A percentile compares a stretch with the other conserved stretches of the same genome.
Evolutionary conservation across 768 basidiomycete genomes (phyloP).

Genomic region (Tricholoma sp.): DNA sequence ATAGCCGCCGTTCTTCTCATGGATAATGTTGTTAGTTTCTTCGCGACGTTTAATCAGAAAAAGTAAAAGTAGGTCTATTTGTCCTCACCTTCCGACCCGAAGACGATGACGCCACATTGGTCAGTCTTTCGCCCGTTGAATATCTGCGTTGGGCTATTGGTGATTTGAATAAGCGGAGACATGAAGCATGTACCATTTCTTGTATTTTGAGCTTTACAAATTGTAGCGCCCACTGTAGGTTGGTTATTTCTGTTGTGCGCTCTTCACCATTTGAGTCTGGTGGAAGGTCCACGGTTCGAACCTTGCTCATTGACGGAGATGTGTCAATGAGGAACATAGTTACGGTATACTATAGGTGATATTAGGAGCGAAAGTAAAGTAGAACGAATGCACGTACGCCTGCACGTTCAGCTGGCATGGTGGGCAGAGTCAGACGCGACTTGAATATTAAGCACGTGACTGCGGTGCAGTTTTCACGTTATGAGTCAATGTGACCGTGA

Average conservation of each 20-base stretch:
- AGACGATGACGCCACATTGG: constrained; percentile 83
- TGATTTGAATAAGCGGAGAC: background rate
- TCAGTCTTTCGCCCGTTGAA: constrained; percentile 91
- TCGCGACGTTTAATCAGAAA: constrained; percentile 1
- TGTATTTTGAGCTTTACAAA: constrained; percentile 89
- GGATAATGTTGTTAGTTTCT: constrained; percentile 67
- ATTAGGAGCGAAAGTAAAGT: constrained; percentile 11
- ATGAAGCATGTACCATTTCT: constrained; percentile 65
- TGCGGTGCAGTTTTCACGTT: constrained; percentile 15
- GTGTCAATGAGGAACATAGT: constrained; percentile 89
- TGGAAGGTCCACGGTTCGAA: constrained; percentile 51
- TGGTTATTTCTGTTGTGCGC: constrained; percentile 56
- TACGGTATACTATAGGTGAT: constrained; percentile 59
- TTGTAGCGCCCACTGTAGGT: constrained; percentile 78
- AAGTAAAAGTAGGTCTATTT: background rate
- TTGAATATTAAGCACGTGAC: constrained; percentile 27
- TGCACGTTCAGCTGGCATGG: constrained; percentile 75
- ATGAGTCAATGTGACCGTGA: constrained; percentile 16
- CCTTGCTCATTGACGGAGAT: constrained; percentile 78
- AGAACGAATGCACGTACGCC: constrained; percentile 47
- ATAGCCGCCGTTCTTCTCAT: constrained; percentile 61
- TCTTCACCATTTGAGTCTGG: constrained; percentile 46
- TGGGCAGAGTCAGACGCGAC: constrained; percentile 31
- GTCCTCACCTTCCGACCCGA: constrained; percentile 70
- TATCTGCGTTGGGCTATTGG: constrained; percentile 48